phyloP scores from a whole-genome alignment of 352 stramenopile genomes.

The Globisporangium mamillatum region DNA sequence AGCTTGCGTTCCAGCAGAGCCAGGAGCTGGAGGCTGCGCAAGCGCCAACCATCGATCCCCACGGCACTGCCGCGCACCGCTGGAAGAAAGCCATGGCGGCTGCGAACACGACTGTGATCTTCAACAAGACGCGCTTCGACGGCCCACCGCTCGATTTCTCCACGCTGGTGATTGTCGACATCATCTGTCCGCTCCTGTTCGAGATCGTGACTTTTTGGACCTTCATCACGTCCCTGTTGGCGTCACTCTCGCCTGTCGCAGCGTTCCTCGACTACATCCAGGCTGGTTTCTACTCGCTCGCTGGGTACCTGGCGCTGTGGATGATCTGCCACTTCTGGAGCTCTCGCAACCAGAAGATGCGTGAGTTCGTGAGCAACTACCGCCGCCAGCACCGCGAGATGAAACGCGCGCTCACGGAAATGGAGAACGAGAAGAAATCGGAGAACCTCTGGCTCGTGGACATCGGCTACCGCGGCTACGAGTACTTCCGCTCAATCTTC shows the following conservation, averaged over 20 bases:
- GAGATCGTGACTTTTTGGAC: conserved; percentile 72
- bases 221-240: conserved; percentile 58
- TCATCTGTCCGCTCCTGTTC: conserved; percentile 82
- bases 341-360: conserved; percentile 82
- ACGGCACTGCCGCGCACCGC: conserved; percentile 30
- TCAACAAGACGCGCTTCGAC: conserved; percentile 78
- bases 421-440: conserved; percentile 78
- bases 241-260: conserved; percentile 55
- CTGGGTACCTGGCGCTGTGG: conserved; percentile 70
- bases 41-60: conserved; percentile 8
- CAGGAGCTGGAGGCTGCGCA: conserved; percentile 27
- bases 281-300: conserved; percentile 74
- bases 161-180: conserved; percentile 79
- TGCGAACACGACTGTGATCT: conserved; percentile 67
- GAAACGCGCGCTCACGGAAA: conserved; percentile 62
- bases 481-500: conserved; percentile 65
- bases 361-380: conserved; percentile 87
- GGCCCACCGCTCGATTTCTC: conserved; percentile 79
- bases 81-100: conserved; percentile 75
- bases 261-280: conserved; percentile 86
- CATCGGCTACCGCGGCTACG: conserved; percentile 78
- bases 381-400: conserved; percentile 71
- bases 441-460: conserved; percentile 85
- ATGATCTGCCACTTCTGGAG: conserved; percentile 87
- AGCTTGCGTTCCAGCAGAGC: conserved; percentile 53